A percentile compares a stretch with the other conserved stretches of the same genome.
Evolutionary conservation across 176 grass and related monocot genomes (phyloP).

Genomic region (Elaeis guineensis): DNA sequence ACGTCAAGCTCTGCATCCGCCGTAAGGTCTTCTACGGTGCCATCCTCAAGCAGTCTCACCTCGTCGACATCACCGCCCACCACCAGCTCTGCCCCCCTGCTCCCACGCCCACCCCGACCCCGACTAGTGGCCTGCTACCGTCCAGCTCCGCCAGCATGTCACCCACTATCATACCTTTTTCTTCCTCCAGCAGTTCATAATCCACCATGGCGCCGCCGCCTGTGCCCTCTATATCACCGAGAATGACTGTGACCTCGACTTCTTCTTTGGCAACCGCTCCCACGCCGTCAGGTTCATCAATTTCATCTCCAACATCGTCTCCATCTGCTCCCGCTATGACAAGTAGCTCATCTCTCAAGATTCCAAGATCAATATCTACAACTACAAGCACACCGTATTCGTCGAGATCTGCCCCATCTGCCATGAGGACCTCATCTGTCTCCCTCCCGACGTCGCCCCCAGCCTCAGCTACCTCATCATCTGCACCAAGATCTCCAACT

Average conservation of each 20-base stretch:
- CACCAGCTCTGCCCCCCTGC: conserved; percentile 64
- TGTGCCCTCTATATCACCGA: conserved; percentile 48
- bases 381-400: conserved; percentile 84
- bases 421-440: conserved; percentile 71
- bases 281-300: conserved; percentile 64
- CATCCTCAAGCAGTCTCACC: conserved; percentile 69
- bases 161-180: conserved; percentile 75
- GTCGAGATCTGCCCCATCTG: conserved; percentile 89
- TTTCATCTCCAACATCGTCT: conserved; percentile 54
- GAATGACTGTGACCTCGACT: conserved; percentile 44
- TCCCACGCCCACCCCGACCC: conserved; percentile 56
- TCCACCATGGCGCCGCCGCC: conserved; percentile 58
- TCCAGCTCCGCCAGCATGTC: conserved; percentile 82
- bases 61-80: conserved; percentile 73
- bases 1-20: conserved; percentile 75
- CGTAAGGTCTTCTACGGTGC: conserved; percentile 56
- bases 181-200: conserved; percentile 80
- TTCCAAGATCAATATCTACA: conserved; percentile 58
- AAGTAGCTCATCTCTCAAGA: conserved; percentile 91
- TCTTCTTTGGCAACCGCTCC: conserved; percentile 68
- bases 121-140: conserved; percentile 68
- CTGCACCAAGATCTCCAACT: conserved; percentile 65
- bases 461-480: conserved; percentile 66
- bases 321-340: conserved; percentile 40
- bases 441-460: conserved; percentile 52